These are phyloP conservation scores for Plasmodium coatneyi DNA, from an alignment of 169 alveolate genomes.

Conservation along the genomic window DNA sequence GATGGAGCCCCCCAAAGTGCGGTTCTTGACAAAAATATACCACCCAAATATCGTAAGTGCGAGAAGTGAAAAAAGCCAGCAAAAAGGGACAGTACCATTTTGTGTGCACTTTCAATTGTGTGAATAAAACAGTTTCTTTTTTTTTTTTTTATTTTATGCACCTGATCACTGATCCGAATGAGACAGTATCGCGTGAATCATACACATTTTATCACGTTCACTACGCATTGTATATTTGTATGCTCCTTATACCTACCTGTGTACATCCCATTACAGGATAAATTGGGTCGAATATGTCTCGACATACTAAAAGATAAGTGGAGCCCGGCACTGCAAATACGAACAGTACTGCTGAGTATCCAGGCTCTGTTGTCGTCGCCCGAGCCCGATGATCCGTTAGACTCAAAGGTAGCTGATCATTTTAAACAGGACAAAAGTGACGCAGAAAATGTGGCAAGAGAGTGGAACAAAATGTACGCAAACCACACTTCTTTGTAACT, in stretches of 20 bases:
- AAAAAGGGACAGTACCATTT: neutral
- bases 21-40: constrained; percentile 96
- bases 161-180: neutral
- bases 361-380: constrained; percentile 98
- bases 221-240: neutral
- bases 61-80: constrained; percentile 52
- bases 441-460: constrained; percentile 93
- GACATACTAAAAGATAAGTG: constrained; percentile 99
- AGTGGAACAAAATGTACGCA: constrained; percentile 93
- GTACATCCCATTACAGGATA: constrained; percentile 84
- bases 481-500: constrained; percentile 61
- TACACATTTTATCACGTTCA: neutral
- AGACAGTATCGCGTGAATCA: neutral
- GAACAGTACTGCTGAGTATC: constrained; percentile 96
- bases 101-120: constrained; percentile 10
- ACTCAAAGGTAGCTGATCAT: constrained; percentile 96
- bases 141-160: neutral
- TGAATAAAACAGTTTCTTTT: constrained; percentile 4
- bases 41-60: constrained; percentile 96
- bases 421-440: constrained; percentile 93
- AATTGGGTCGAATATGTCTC: constrained; percentile 98
- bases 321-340: constrained; percentile 99
- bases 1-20: constrained; percentile 99
- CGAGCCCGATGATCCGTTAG: constrained; percentile 98
- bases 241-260: neutral